Evolutionary conservation across 179 eudicot genomes (phyloP), one percentile per base, ranked within the genome.

Genomic region (Corrigiola litoralis): DNA sequence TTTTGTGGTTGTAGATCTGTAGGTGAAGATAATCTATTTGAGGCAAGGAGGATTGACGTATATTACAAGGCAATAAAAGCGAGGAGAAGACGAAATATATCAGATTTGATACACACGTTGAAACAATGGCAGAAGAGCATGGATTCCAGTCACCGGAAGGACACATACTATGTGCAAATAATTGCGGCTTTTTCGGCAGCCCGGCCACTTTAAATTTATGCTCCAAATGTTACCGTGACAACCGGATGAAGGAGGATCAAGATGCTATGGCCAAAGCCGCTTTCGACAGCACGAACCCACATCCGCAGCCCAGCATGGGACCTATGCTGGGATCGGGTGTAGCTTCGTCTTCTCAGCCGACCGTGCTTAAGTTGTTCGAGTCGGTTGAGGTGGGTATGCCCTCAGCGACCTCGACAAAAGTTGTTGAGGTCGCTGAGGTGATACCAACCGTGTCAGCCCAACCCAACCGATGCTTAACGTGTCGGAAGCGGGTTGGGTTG

Each of bases 111-210:
- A 23, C 2, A 20, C 8, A 60, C 1, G 29, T 33, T 58, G 58
- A 29, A 57, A 48, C 48, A 50, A 80, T 80, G 84, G 84, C 81
- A 44, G 84, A 80, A 63, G 84, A 80, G 17, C 84, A 80, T 28
- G 70, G 72, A 59, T 78, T 75, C 50, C 81, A 74, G 21, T 86
- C 84, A 20, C 67, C 90, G 34, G 80, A 84, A 23, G 61, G 70
- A 65, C 82, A 87, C 27, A 53, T 61, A 1, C 66, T 63, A 1
- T 88, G 97, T 78, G 81, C 83, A 18, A 90, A 82, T 63, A 87
- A 87, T 4, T 88, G 95, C 54, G 97, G 92, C 1, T 90, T 86
- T 53, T 90, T 82, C 76, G 95, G 95, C 32, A 29, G 84, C 7
- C 49, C 95, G 24, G 73, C 85, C 36, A 86, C 86, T 9, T 75